phyloP scores from a whole-genome alignment of 192 early-diverging fungal species.

The Coemansia sp. region DNA sequence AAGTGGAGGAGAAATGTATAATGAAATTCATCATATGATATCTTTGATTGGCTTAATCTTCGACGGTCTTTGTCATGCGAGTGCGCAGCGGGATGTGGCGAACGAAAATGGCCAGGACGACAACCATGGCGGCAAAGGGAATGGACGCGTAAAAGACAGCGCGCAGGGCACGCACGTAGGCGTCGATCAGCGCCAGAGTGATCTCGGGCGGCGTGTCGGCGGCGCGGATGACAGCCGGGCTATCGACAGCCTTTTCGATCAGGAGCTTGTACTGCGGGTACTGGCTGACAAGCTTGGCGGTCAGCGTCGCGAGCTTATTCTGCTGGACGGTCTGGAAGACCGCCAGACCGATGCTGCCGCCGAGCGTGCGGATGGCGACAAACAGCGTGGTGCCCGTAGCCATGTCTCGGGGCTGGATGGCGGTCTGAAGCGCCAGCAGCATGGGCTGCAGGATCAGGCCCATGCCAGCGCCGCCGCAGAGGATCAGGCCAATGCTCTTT shows the following conservation, averaged over 20 bases:
- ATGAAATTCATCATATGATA: neutral
- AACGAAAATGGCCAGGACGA: constrained; percentile 53
- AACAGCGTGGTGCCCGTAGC: constrained; percentile 69
- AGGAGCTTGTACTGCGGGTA: constrained; percentile 40
- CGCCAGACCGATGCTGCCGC: constrained; percentile 62
- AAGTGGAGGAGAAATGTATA: neutral
- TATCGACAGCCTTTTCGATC: constrained; percentile 45
- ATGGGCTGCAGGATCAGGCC: constrained; percentile 72
- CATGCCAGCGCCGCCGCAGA: constrained; percentile 72
- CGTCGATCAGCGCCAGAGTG: constrained; percentile 37
- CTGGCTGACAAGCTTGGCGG: constrained; percentile 21
- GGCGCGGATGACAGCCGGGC: constrained; percentile 28
- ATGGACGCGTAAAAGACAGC: constrained; percentile 54
- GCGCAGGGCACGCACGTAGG: constrained; percentile 58
- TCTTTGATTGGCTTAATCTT: neutral
- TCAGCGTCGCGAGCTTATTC: constrained; percentile 53
- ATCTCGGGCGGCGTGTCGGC: constrained; percentile 33
- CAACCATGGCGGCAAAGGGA: constrained; percentile 51
- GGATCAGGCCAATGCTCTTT: constrained; percentile 62
- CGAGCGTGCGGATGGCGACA: constrained; percentile 65
- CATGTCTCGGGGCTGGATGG: constrained; percentile 61
- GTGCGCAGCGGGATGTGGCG: constrained; percentile 50
- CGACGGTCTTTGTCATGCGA: constrained; percentile 28
- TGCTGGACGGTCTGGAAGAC: constrained; percentile 60
- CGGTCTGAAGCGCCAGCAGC: constrained; percentile 67